A percentile compares a stretch with the other conserved stretches of the same genome.
phyloP scores from a whole-genome alignment of 495 filamentous ascomycete species.

The Hyaloscypha bicolor region DNA sequence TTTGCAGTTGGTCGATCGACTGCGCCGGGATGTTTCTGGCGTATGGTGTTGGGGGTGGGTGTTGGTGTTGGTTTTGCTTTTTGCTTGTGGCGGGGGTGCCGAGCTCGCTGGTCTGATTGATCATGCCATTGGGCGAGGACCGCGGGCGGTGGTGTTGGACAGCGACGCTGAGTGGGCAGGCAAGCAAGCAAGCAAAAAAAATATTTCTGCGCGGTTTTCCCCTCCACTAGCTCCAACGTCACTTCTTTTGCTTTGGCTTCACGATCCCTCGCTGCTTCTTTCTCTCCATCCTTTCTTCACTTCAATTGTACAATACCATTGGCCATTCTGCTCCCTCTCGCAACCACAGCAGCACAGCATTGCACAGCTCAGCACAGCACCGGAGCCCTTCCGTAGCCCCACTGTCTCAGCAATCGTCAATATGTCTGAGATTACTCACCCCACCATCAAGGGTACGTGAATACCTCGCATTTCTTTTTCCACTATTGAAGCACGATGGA shows the following conservation, averaged over 20 bases:
- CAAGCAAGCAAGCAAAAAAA: not conserved
- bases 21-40: too few relatives aligned
- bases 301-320: conserved; percentile 6
- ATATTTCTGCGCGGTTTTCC: not conserved
- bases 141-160: not conserved
- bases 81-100: not conserved
- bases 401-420: conserved; percentile 14
- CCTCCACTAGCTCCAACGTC: conserved; percentile 14
- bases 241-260: conserved; percentile 20
- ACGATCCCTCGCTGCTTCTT: conserved; percentile 4
- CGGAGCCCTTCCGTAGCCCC: not conserved
- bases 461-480: not conserved
- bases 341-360: not conserved
- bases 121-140: not conserved
- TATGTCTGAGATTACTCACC: conserved; percentile 58
- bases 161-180: not conserved
- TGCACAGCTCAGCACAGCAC: not conserved
- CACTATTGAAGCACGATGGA: not conserved
- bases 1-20: too few relatives aligned
- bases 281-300: not conserved
- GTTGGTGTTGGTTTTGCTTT: too few relatives aligned
- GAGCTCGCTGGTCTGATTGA: not conserved
- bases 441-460: conserved; percentile 58
- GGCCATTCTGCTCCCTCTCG: conserved; percentile 4
- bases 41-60: too few relatives aligned